These are phyloP conservation scores for Stellera chamaejasme DNA, from an alignment of 345 rosid species.

Conservation along the genomic window DNA sequence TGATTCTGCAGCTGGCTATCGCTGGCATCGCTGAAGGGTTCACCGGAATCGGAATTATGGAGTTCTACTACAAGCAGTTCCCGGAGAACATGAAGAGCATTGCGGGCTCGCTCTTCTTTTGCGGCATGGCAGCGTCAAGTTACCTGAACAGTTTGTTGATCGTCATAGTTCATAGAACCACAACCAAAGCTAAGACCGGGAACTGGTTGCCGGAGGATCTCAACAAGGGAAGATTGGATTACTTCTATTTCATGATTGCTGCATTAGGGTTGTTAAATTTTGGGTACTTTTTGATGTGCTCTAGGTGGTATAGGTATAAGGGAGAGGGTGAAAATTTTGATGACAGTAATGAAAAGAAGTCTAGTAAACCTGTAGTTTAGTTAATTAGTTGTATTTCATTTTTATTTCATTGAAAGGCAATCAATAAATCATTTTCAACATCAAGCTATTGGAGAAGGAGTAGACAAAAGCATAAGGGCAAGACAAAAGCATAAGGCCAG, in stretches of 20 bases:
- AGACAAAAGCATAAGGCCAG: no score
- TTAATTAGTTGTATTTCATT: no score
- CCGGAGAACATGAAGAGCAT: slow-evolving; percentile 35
- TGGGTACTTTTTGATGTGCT: slow-evolving; percentile 23
- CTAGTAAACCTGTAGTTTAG: no score
- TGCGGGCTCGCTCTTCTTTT: slow-evolving; percentile 24
- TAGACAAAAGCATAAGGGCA: no score
- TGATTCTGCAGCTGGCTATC: slow-evolving; percentile 26
- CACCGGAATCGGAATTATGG: slow-evolving; percentile 26
- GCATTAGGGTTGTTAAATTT: slow-evolving; percentile 23
- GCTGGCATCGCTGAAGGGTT: slow-evolving; percentile 25
- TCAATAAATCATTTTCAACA: no score
- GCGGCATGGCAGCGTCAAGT: slow-evolving; percentile 25
- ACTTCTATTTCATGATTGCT: slow-evolving; percentile 34
- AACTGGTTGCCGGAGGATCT: slow-evolving; percentile 30
- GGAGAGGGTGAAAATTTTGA: slow-evolving; percentile 1
- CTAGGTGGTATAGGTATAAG: slow-evolving; percentile 33
- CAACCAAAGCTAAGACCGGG: slow-evolving; percentile 14
- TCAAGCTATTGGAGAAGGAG: no score
- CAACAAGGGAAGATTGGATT: slow-evolving; percentile 34
- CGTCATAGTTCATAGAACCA: slow-evolving; percentile 19
- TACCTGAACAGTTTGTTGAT: slow-evolving; percentile 25
- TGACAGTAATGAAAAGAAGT: slow-evolving; percentile 15
- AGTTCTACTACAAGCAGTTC: slow-evolving; percentile 32
- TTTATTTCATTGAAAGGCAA: no score